phyloP scores from a whole-genome alignment of 169 alveolate genomes.

The Besnoitia besnoiti region DNA sequence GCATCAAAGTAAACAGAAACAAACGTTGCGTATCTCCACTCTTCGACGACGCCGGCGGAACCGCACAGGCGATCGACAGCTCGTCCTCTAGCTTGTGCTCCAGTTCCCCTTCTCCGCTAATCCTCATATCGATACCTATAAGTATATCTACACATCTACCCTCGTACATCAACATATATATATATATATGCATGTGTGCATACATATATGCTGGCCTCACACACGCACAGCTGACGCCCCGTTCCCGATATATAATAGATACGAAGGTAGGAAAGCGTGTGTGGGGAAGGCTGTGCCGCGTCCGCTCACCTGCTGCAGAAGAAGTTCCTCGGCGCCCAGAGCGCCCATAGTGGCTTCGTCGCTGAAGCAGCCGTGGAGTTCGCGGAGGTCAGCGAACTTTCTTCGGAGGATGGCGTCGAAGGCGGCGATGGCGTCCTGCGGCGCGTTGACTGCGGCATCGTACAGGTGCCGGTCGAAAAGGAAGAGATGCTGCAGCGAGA shows the following conservation, averaged over 20 bases:
- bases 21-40: too few species aligned
- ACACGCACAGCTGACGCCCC: too few species aligned
- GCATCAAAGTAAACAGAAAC: not conserved
- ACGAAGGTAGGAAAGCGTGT: too few species aligned
- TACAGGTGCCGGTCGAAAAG: constrained; percentile 22
- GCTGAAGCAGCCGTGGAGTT: constrained; percentile 34
- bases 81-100: not conserved
- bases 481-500: constrained; percentile 48
- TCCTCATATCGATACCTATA: too few species aligned
- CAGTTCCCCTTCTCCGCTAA: not conserved
- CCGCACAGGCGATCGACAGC: too few species aligned
- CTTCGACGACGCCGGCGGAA: too few species aligned
- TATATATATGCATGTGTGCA: too few species aligned
- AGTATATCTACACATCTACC: too few species aligned
- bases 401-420: constrained; percentile 53
- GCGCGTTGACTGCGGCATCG: constrained; percentile 46
- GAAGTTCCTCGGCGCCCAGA: constrained; percentile 35
- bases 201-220: too few species aligned
- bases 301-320: constrained; percentile 38
- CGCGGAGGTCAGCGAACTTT: constrained; percentile 44
- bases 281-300: too few species aligned
- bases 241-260: too few species aligned
- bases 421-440: constrained; percentile 66
- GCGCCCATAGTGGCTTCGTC: not conserved
- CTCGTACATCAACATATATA: too few species aligned